Conservation (phyloP, 176 grass and related monocot species). For the Urochloa ruziziensis region DNA sequence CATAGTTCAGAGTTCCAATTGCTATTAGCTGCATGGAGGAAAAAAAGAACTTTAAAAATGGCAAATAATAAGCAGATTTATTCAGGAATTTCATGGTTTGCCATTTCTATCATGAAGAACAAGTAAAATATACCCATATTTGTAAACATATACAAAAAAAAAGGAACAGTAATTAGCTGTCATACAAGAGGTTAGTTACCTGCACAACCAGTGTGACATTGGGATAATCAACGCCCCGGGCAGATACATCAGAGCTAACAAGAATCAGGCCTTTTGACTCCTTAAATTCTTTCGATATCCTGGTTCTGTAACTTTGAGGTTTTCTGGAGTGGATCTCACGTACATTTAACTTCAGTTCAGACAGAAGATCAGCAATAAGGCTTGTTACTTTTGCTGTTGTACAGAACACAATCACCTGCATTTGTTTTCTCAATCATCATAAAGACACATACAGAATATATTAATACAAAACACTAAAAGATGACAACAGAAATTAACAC, state of each 20-base stretch:
- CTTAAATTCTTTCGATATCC: conserved; percentile 97
- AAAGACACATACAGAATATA: neutral
- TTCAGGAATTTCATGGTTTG: neutral
- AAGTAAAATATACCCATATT: neutral
- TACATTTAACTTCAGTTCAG: conserved; percentile 87
- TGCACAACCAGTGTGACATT: conserved; percentile 97
- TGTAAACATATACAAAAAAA: conserved; percentile 1
- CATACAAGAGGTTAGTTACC: conserved; percentile 45
- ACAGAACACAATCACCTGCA: conserved; percentile 97
- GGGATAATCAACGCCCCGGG: conserved; percentile 95
- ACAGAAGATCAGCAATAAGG: conserved; percentile 76
- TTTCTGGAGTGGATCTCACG: conserved; percentile 97
- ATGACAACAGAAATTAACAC: conserved; percentile 5
- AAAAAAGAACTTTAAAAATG: neutral
- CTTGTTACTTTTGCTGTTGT: conserved; percentile 94
- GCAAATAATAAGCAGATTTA: neutral
- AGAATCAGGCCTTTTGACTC: conserved; percentile 94
- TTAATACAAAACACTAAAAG: neutral
- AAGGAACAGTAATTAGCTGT: neutral
- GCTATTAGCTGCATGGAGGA: neutral
- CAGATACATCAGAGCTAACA: conserved; percentile 96
- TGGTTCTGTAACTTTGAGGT: conserved; percentile 90
- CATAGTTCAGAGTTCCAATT: neutral
- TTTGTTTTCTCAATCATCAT: conserved; percentile 8
- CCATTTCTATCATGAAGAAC: conserved; percentile 6